phyloP scores from a whole-genome alignment of 345 rosid species.

The Murraya paniculata region DNA sequence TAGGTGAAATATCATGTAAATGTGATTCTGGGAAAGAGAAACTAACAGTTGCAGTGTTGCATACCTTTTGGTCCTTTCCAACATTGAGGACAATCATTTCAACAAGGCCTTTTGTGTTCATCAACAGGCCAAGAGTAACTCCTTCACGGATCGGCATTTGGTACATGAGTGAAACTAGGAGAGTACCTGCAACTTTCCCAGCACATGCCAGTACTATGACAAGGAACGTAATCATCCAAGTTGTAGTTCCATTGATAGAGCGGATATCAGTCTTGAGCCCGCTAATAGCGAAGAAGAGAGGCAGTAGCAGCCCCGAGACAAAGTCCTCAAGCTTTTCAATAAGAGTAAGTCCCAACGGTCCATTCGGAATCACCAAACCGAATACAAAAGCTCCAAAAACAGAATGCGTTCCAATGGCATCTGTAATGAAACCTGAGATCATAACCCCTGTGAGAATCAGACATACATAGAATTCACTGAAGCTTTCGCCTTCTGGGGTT shows the following conservation, averaged over 20 bases:
- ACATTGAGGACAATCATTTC: conserved; percentile 93
- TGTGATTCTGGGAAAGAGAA: not conserved
- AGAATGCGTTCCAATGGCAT: conserved; percentile 92
- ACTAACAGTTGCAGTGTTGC: not conserved
- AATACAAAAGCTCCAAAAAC: conserved; percentile 92
- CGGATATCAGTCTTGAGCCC: conserved; percentile 73
- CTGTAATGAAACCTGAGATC: conserved; percentile 90
- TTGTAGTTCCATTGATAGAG: conserved; percentile 35
- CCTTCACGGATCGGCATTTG: conserved; percentile 85
- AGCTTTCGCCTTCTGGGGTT: conserved; percentile 91
- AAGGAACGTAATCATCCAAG: conserved; percentile 49
- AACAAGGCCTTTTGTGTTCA: conserved; percentile 93
- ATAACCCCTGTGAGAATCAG: conserved; percentile 90
- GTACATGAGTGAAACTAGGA: conserved; percentile 47
- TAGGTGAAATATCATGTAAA: not conserved
- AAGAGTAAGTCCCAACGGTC: conserved; percentile 83
- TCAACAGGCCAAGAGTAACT: conserved; percentile 72
- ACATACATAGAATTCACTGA: conserved; percentile 73
- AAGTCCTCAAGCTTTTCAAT: conserved; percentile 95
- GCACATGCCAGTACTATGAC: conserved; percentile 53
- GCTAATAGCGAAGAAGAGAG: conserved; percentile 91
- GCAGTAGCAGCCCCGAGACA: conserved; percentile 88
- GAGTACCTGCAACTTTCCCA: conserved; percentile 76
- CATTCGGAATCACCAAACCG: conserved; percentile 86
- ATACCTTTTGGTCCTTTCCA: conserved; percentile 82